Evolutionary conservation across 2,329 filamentous ascomycete species (phyloP).

Genomic region (Trichoderma citrinoviride): DNA sequence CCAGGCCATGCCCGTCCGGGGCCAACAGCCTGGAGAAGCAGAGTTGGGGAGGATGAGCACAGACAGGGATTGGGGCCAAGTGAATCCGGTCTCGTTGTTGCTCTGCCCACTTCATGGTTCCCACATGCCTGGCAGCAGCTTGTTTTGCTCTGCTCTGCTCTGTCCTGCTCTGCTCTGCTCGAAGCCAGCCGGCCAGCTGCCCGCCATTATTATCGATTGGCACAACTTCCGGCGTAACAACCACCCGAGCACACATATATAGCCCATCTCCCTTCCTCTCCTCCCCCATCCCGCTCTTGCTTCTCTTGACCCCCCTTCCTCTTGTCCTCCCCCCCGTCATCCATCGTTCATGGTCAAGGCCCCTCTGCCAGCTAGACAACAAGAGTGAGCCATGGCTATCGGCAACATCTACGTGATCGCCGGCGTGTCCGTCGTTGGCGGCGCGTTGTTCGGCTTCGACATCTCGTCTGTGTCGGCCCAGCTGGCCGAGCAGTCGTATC

Average conservation of each 20-base stretch:
- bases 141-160: too few relatives aligned
- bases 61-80: background rate
- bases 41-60: background rate
- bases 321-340: background rate
- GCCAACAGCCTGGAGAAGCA: background rate
- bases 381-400: conserved; percentile 29
- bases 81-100: background rate
- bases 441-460: conserved; percentile 52
- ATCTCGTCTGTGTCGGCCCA: conserved; percentile 56
- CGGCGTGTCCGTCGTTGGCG: conserved; percentile 39
- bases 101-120: background rate
- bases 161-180: too few relatives aligned
- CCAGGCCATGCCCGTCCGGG: too few relatives aligned
- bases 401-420: conserved; percentile 39
- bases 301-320: background rate
- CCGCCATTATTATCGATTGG: background rate
- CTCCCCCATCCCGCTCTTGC: background rate
- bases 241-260: background rate
- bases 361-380: background rate
- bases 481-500: conserved; percentile 37
- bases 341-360: conserved; percentile 8
- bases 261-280: background rate
- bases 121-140: background rate
- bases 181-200: background rate
- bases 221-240: conserved; percentile 10